Base-by-base conservation (phyloP, 805 yeast genomes). In the Yarrowia sp. region DNA sequence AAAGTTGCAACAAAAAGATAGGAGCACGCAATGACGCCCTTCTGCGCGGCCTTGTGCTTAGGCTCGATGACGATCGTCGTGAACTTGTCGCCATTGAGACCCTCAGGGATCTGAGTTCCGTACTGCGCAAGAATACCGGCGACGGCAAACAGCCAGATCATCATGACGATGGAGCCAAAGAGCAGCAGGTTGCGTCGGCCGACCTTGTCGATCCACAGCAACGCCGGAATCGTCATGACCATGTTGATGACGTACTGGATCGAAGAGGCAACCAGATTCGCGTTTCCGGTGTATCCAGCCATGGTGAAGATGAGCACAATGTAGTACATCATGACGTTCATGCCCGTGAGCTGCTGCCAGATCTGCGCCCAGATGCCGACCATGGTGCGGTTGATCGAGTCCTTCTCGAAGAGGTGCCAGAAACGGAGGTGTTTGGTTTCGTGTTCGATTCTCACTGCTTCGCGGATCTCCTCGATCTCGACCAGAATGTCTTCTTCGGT, bases 1-100 rank as follows among this genome's bases (percentile, higher is more conserved):
- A 87, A 89, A 72, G 85, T 84, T 62, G 86, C 84, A 66, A 89
- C 85, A 71, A 86, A 89, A 65, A 81, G 65, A 71, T 84, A 82
- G 3, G 78, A 73, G 67, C 69, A 80, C 16, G 83, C 84, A 68
- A 83, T 78, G 69, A 81, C 75, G 41, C 77, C 80, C 71, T 79
- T 77, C 29, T 84, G 73, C 73, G 68, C 83, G 77, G 69, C 80
- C 83, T 71, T 83, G 83, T 76, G 71, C 76, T 77, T 33, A 83
- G 84, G 66, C 76, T 81, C 31, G 73, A 84, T 84, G 62, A 84
- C 82, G 68, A 88, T 83, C 70, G 85, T 88, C 65, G 79, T 65
- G 71, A 81, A 80, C 4, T 79, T 65, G 78, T 72, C 65, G 69
- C 77, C 78, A 18, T 81, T 81, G 67, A 82, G 77, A 46, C 74